phyloP scores from a whole-genome alignment of 805 yeast genomes.

The Saccharomyces eubayanus region DNA sequence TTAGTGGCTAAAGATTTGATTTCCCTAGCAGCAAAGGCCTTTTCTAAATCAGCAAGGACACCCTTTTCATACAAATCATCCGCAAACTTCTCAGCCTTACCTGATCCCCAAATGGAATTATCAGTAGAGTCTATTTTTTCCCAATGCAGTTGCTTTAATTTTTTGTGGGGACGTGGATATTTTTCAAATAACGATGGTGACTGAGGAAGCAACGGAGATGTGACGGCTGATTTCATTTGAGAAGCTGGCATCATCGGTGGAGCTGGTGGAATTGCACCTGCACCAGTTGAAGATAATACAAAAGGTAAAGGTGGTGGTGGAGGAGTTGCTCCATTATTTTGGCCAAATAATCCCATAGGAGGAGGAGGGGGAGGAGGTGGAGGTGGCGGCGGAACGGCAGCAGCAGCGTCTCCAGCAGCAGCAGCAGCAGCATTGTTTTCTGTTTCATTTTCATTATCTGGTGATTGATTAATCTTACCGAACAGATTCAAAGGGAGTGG shows the following conservation, averaged over 20 bases:
- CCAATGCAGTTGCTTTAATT: conserved; percentile 94
- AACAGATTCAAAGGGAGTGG: background rate
- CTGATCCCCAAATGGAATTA: conserved; percentile 77
- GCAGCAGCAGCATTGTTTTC: conserved; percentile 7
- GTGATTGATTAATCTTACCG: background rate
- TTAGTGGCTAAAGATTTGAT: conserved; percentile 41
- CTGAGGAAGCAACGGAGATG: conserved; percentile 31
- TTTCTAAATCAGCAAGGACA: conserved; percentile 74
- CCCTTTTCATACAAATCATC: conserved; percentile 68
- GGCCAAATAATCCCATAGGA: conserved; percentile 5
- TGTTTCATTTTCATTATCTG: background rate
- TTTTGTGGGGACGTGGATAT: conserved; percentile 62
- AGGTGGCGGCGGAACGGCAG: conserved; percentile 18
- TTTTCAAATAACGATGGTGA: conserved; percentile 36
- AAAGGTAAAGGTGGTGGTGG: conserved; percentile 34
- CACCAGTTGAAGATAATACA: conserved; percentile 21
- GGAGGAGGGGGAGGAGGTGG: conserved; percentile 18
- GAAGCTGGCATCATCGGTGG: conserved; percentile 17
- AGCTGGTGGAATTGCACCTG: conserved; percentile 34
- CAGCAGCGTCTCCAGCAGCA: conserved; percentile 16
- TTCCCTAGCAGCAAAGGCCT: conserved; percentile 79
- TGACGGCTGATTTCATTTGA: conserved; percentile 9
- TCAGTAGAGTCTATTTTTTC: conserved; percentile 80
- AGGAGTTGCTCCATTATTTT: conserved; percentile 4
- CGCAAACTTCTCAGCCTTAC: conserved; percentile 47